These are phyloP conservation scores for Spathaspora sp. DNA, from an alignment of 1,139 yeast species.

Conservation along the genomic window DNA sequence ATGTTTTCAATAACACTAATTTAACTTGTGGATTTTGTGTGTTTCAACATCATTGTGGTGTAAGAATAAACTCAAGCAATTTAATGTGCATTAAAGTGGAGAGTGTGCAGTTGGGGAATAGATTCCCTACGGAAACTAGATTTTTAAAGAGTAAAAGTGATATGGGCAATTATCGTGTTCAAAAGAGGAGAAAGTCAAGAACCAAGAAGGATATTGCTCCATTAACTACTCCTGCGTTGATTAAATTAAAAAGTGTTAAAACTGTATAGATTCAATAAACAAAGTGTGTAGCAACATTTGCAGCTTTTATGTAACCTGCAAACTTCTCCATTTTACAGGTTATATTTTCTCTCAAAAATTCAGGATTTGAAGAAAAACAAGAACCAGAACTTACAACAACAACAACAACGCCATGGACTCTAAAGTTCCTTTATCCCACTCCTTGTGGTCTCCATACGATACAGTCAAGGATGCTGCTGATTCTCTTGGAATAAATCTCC, in stretches of 20 bases:
- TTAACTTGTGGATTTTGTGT: constrained; percentile 10
- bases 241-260: background rate
- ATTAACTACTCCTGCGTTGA: background rate
- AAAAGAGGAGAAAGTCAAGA: background rate
- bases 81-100: constrained; percentile 4
- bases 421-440: constrained; percentile 68
- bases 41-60: constrained; percentile 6
- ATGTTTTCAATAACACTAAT: constrained; percentile 8
- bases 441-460: constrained; percentile 97
- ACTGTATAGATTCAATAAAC: background rate
- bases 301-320: background rate
- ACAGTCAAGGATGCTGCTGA: constrained; percentile 97
- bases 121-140: constrained; percentile 9
- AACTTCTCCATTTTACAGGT: background rate
- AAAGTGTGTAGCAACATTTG: background rate
- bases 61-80: constrained; percentile 7
- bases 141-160: constrained; percentile 1
- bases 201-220: background rate
- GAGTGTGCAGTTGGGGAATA: background rate
- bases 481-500: constrained; percentile 77
- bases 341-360: background rate
- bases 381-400: background rate
- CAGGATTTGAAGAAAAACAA: background rate
- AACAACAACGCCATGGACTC: constrained; percentile 29
- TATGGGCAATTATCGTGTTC: background rate